A percentile compares a stretch with the other conserved stretches of the same genome.
These are phyloP conservation scores for Marvania coccoides DNA, from an alignment of 139 green algal genomes.

Conservation along the genomic window DNA sequence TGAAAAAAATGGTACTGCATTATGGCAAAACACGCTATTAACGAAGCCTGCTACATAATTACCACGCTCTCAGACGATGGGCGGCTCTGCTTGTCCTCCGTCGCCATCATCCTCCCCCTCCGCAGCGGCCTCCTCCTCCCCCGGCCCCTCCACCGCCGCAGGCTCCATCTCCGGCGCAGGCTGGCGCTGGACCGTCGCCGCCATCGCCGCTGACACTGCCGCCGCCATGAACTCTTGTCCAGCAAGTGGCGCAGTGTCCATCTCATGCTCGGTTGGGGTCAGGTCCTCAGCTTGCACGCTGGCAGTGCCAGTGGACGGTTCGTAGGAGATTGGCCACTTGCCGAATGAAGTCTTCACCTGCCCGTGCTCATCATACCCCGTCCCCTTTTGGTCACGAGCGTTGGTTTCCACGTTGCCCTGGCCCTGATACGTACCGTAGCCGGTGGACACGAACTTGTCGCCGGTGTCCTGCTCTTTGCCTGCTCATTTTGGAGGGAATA, in stretches of 20 bases:
- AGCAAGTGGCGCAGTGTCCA: no score
- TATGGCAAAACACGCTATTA: neutral
- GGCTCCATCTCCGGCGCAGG: no score
- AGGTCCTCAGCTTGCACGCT: neutral
- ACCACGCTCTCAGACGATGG: no score
- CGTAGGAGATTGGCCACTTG: slow-evolving; percentile 7
- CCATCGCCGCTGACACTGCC: no score
- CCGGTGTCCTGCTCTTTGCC: neutral
- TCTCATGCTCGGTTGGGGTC: neutral
- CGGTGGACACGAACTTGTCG: slow-evolving; percentile 6
- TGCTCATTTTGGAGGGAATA: neutral
- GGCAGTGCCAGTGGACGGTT: slow-evolving; percentile 6
- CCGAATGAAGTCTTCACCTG: slow-evolving; percentile 16
- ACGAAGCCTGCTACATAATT: no score
- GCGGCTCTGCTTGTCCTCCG: neutral
- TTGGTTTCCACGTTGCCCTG: slow-evolving; percentile 9
- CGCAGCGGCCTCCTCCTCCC: slow-evolving; percentile 27
- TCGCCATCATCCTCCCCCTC: neutral
- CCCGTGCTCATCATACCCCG: slow-evolving; percentile 16
- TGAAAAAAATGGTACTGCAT: neutral
- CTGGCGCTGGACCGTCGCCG: no score
- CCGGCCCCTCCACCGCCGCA: no score
- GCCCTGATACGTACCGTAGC: slow-evolving; percentile 14
- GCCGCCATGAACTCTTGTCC: no score
- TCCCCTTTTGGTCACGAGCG: slow-evolving; percentile 1